Evolutionary conservation across 257 asterid species (phyloP), one percentile per base, ranked within the genome.

Genomic region (Solanum medicagineum): DNA sequence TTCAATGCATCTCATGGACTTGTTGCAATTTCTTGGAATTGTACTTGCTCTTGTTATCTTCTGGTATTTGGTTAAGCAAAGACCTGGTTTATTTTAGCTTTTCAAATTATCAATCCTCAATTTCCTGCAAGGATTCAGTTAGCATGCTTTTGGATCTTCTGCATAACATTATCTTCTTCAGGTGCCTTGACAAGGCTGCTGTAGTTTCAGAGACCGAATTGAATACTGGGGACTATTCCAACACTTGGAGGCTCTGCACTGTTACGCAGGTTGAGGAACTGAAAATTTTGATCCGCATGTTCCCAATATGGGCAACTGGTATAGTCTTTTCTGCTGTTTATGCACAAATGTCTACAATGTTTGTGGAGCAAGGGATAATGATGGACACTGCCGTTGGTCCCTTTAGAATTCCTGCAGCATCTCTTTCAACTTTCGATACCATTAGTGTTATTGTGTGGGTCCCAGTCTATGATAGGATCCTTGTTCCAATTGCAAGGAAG

Each of bases 161-260:
- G 29, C 56, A 44, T 73, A 51, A 77, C 83, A 9, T 51, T 51
- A 51, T 51, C 47, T 51, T 82, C 70, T 83, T 77, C 84, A 96
- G 99, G 93, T 96, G 93, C 92, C 98, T 96, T 20, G 99, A 96
- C 84, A 96, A 89, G 91, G 98, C 99, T 54, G 94, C 99, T 66
- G 86, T 92, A 71, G 55, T 92, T 51, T 86, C 93, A 0, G 93
- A 91, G 2, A 81, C 80, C 0, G 98, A 96, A 80, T 84, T 53
- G 88, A 89, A 86, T 83, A 84, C 88, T 2, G 95, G 91, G 19
- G 92, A 93, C 69, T 93, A 86, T 40, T 92, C 97, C 66, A 89
- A 93, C 87, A 92, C 94, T 2, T 96, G 99, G 99, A 91, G 83
- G 85, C 91, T 94, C 36, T 96, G 99, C 91, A 93, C 98, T 5